Percentiles rank a stretch among this genome's conserved stretches.
phyloP scores from a whole-genome alignment of 768 basidiomycete genomes.

The Leccinum variicolor region DNA sequence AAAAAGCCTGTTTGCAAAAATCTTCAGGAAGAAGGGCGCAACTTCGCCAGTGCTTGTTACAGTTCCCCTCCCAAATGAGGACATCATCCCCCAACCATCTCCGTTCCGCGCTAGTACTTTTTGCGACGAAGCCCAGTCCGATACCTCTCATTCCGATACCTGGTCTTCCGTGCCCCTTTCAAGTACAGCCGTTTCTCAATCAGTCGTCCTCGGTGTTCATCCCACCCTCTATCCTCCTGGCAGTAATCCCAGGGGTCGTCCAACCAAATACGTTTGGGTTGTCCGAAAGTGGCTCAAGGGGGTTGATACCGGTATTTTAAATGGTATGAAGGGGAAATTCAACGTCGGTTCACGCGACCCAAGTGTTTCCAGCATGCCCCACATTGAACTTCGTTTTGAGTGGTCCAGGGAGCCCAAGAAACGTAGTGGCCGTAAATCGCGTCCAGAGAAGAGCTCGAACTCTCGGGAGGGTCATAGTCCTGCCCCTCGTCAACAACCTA shows the following conservation, averaged over 20 bases:
- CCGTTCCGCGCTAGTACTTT: constrained; percentile 2
- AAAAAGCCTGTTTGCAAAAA: constrained; percentile 61
- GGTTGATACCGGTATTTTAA: constrained; percentile 40
- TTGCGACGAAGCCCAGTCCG: constrained; percentile 15
- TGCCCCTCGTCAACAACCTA: constrained; percentile 11
- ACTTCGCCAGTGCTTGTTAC: constrained; percentile 18
- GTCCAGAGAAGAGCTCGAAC: constrained; percentile 14
- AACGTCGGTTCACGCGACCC: constrained; percentile 27
- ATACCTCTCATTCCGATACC: constrained; percentile 13
- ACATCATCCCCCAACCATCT: constrained; percentile 16
- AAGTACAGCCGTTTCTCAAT: constrained; percentile 31
- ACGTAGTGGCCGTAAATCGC: constrained; percentile 19
- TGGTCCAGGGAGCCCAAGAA: constrained; percentile 53
- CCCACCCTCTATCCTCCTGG: constrained; percentile 55
- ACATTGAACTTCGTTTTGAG: constrained; percentile 74
- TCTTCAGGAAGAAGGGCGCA: constrained; percentile 61
- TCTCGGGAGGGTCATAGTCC: constrained; percentile 10
- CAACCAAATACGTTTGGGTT: constrained; percentile 68
- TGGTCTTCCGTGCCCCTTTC: constrained; percentile 9
- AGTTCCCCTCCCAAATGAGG: constrained; percentile 27
- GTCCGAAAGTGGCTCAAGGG: constrained; percentile 75
- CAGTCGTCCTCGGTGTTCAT: constrained; percentile 65
- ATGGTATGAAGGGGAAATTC: constrained; percentile 43
- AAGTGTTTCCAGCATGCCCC: constrained; percentile 21
- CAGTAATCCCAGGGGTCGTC: constrained; percentile 35